These are phyloP conservation scores for Juglanconis oblonga DNA, from an alignment of 2,329 filamentous ascomycete genomes.

Conservation along the genomic window DNA sequence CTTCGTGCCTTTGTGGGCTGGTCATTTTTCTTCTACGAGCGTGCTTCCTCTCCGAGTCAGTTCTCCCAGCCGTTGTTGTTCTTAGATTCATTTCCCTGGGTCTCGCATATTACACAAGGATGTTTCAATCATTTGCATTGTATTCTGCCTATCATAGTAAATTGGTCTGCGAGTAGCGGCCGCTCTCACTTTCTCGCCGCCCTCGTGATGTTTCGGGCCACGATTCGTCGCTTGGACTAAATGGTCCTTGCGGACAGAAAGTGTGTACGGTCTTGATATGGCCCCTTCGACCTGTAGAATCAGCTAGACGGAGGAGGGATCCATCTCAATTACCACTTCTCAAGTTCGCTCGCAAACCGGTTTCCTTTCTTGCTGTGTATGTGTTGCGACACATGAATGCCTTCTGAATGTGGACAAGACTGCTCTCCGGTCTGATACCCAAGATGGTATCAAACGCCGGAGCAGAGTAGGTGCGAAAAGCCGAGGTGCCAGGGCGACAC, in stretches of 20 bases:
- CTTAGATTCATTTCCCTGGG: not conserved
- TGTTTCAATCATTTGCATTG: constrained; percentile 14
- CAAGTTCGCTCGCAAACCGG: not conserved
- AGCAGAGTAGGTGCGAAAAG: not conserved
- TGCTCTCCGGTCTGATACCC: not conserved
- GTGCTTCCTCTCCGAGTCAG: not conserved
- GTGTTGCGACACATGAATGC: not conserved
- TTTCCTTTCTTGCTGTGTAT: constrained; percentile 1
- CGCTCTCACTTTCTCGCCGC: not conserved
- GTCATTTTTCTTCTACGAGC: not conserved
- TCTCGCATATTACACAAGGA: not conserved
- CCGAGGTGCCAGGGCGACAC: not conserved
- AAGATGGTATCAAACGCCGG: not conserved
- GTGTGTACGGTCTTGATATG: not conserved
- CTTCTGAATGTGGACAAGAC: not conserved
- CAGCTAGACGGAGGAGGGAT: constrained; percentile 2
- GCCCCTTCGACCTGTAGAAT: constrained; percentile 2
- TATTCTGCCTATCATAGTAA: constrained; percentile 14
- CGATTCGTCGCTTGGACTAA: not conserved
- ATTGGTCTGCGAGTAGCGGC: constrained; percentile 1
- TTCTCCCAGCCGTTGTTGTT: not conserved
- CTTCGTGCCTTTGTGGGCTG: too few species aligned
- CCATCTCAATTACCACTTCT: not conserved
- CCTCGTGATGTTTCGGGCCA: not conserved
- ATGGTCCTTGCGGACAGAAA: not conserved